These are phyloP conservation scores for Heterobasidion parviporum DNA, from an alignment of 1,284 basidiomycete genomes.

Conservation along the genomic window DNA sequence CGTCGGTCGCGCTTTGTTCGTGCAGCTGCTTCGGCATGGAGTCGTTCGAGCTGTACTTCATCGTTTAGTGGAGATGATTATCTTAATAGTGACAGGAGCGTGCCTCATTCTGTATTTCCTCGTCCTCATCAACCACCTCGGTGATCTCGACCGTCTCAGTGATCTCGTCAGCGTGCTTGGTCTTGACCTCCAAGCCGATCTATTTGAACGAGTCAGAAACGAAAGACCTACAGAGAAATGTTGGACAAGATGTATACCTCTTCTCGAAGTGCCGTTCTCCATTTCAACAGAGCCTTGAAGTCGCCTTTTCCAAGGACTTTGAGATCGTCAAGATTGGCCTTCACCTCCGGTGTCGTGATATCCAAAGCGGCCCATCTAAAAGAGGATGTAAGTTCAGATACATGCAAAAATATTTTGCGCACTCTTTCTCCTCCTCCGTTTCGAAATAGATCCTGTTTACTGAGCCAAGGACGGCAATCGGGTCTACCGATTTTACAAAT, in stretches of 20 bases:
- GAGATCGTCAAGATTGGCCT: constrained; percentile 82
- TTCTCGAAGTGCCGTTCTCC: constrained; percentile 79
- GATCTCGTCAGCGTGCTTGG: constrained; percentile 60
- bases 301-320: constrained; percentile 98
- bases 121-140: constrained; percentile 79
- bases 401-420: constrained; percentile 17
- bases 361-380: constrained; percentile 65
- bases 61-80: background rate
- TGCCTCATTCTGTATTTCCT: constrained; percentile 84
- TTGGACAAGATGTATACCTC: constrained; percentile 39
- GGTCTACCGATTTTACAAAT: constrained; percentile 69
- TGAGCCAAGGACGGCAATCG: constrained; percentile 76
- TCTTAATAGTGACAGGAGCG: constrained; percentile 11
- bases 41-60: constrained; percentile 64
- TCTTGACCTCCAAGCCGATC: constrained; percentile 80
- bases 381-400: constrained; percentile 4
- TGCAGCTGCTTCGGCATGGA: constrained; percentile 72
- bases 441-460: constrained; percentile 82
- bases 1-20: constrained; percentile 80
- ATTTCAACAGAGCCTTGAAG: constrained; percentile 91
- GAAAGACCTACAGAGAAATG: background rate
- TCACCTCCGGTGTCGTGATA: constrained; percentile 75
- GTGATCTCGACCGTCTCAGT: constrained; percentile 72
- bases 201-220: constrained; percentile 17
- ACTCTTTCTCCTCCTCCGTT: constrained; percentile 82